Evolutionary conservation across 2,329 filamentous ascomycete genomes (phyloP).

Genomic region (Amauroascus verrucosus): DNA sequence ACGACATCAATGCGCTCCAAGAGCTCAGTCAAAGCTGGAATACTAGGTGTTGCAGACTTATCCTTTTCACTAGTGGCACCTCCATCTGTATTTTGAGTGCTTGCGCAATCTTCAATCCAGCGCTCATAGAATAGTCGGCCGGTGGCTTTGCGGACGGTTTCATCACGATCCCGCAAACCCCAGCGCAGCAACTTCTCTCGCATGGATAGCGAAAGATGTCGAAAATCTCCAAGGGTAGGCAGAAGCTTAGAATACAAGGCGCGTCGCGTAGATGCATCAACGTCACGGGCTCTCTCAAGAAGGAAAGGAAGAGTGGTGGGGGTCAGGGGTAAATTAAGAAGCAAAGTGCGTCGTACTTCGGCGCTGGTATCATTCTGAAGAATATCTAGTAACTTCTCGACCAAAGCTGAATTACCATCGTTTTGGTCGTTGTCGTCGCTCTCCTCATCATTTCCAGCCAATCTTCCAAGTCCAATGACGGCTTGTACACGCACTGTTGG

Average conservation of each 20-base stretch:
- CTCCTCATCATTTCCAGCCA: conserved; percentile 62
- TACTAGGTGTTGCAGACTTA: conserved; percentile 51
- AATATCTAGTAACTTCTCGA: conserved; percentile 75
- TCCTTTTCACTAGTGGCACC: conserved; percentile 35
- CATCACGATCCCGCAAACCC: conserved; percentile 88
- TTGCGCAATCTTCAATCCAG: conserved; percentile 96
- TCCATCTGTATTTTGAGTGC: conserved; percentile 49
- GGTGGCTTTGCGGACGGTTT: conserved; percentile 84
- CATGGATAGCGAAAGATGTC: conserved; percentile 85
- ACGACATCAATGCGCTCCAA: conserved; percentile 89
- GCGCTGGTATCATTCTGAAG: conserved; percentile 90
- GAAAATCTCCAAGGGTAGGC: conserved; percentile 84
- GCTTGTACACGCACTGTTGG: conserved; percentile 85
- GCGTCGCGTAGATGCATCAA: conserved; percentile 72
- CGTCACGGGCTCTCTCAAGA: conserved; percentile 79
- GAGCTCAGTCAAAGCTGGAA: conserved; percentile 79
- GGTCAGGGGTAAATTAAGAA: conserved; percentile 81
- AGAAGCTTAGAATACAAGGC: conserved; percentile 80
- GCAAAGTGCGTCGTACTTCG: conserved; percentile 77
- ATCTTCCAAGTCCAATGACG: conserved; percentile 73
- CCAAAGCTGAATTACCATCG: conserved; percentile 53
- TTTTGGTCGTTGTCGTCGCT: conserved; percentile 63
- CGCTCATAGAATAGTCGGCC: conserved; percentile 81
- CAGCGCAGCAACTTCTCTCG: conserved; percentile 89
- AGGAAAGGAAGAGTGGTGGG: conserved; percentile 75